Evolutionary conservation across 495 filamentous ascomycete species (phyloP).

Genomic region (Bryoglossum gracile): DNA sequence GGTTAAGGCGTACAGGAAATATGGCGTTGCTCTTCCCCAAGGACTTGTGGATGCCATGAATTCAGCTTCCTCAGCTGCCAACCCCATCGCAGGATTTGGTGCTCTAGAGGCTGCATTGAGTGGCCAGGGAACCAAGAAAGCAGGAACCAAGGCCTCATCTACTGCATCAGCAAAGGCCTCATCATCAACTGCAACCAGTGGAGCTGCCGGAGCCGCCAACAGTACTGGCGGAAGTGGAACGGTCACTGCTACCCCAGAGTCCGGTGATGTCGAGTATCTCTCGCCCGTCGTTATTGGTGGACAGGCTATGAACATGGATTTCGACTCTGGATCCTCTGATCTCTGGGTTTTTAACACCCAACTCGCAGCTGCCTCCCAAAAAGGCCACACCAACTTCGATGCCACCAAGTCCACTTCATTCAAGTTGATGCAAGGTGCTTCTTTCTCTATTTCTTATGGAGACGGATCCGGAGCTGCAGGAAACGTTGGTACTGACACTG

Average conservation of each 20-base stretch:
- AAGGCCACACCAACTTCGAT: slow-evolving; percentile 56
- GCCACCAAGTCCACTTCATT: slow-evolving; percentile 52
- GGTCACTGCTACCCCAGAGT: slow-evolving; percentile 54
- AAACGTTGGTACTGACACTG: slow-evolving; percentile 62
- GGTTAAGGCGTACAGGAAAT: slow-evolving; percentile 57
- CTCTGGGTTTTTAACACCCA: slow-evolving; percentile 75
- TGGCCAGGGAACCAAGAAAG: not conserved
- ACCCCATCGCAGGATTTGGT: not conserved
- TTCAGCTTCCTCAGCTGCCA: slow-evolving; percentile 7
- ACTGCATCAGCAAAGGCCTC: slow-evolving; percentile 19
- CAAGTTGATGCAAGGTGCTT: slow-evolving; percentile 31
- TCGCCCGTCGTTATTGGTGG: slow-evolving; percentile 70
- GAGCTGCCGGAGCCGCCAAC: not conserved
- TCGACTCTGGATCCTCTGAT: slow-evolving; percentile 80
- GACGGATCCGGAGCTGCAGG: slow-evolving; percentile 64
- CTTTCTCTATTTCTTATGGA: slow-evolving; percentile 68
- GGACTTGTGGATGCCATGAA: slow-evolving; percentile 32
- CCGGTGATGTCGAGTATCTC: slow-evolving; percentile 62
- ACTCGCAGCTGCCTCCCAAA: slow-evolving; percentile 37
- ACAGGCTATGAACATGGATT: slow-evolving; percentile 66
- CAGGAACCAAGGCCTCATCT: slow-evolving; percentile 21
- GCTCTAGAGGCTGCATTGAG: not conserved
- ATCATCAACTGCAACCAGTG: slow-evolving; percentile 1
- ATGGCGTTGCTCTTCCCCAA: slow-evolving; percentile 42
- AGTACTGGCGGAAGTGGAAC: slow-evolving; percentile 39